Evolutionary conservation across 352 stramenopile genomes (phyloP).

Genomic region (Globisporangium uncinulatum): DNA sequence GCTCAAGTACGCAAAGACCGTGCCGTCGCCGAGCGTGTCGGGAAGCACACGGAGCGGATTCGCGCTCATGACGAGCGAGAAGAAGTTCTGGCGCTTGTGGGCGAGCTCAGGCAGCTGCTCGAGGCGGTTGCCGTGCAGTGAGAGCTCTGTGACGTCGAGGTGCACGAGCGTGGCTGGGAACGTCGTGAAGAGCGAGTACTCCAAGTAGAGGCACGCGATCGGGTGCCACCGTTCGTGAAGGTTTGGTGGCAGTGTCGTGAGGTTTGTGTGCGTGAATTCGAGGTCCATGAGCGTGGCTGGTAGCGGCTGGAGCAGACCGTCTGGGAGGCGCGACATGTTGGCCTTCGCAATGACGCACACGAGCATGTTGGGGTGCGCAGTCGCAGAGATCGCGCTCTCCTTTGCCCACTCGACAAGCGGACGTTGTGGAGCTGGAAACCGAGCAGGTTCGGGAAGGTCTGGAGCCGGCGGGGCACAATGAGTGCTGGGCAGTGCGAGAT

Average conservation of each 20-base stretch:
- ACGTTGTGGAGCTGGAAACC: slow-evolving; percentile 26
- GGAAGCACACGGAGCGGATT: slow-evolving; percentile 1
- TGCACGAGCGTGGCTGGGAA: slow-evolving; percentile 3
- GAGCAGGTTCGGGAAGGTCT: slow-evolving; percentile 18
- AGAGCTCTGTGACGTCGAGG: background rate
- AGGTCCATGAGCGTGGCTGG: slow-evolving; percentile 2
- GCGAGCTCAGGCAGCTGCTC: slow-evolving; percentile 1
- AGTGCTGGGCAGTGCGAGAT: slow-evolving; percentile 16
- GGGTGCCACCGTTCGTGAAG: slow-evolving; percentile 6
- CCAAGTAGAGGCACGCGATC: background rate
- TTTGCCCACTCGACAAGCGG: slow-evolving; percentile 8
- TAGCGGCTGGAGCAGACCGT: slow-evolving; percentile 2
- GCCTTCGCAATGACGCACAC: slow-evolving; percentile 1
- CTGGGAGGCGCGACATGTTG: slow-evolving; percentile 3
- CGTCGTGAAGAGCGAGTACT: slow-evolving; percentile 6
- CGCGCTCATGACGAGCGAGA: background rate
- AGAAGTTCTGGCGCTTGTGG: slow-evolving; percentile 6
- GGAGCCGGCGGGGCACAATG: slow-evolving; percentile 7
- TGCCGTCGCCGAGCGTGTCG: background rate
- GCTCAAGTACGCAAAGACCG: background rate
- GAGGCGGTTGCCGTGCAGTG: slow-evolving; percentile 5
- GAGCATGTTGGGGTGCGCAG: slow-evolving; percentile 3
- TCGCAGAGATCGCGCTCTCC: background rate
- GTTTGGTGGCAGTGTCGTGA: slow-evolving; percentile 2
- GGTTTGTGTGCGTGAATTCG: slow-evolving; percentile 7